Conservation (phyloP, 1,284 basidiomycete species). For the Marasmius fiardii region DNA sequence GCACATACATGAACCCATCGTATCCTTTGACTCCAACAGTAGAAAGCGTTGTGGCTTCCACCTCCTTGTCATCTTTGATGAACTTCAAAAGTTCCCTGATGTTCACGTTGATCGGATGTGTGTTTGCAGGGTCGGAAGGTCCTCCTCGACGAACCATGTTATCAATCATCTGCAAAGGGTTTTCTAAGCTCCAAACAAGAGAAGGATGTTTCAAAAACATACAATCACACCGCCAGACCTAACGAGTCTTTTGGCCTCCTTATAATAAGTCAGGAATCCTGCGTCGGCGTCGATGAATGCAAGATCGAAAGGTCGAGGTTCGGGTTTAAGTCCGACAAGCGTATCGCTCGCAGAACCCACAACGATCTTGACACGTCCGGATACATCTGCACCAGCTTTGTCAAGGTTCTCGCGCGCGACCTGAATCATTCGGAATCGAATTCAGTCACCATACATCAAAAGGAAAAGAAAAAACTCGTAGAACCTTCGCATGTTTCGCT, state of each 20-base stretch:
- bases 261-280: slow-evolving; percentile 46
- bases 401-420: slow-evolving; percentile 50
- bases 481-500: slow-evolving; percentile 48
- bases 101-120: slow-evolving; percentile 38
- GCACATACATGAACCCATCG: slow-evolving; percentile 57
- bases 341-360: slow-evolving; percentile 48
- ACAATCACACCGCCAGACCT: slow-evolving; percentile 56
- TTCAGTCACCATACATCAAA: too few species aligned
- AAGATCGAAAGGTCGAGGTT: slow-evolving; percentile 48
- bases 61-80: slow-evolving; percentile 49
- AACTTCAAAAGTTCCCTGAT: slow-evolving; percentile 43
- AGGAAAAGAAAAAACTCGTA: too few species aligned
- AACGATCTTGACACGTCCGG: slow-evolving; percentile 36
- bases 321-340: slow-evolving; percentile 37
- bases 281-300: slow-evolving; percentile 67
- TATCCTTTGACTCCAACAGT: slow-evolving; percentile 62
- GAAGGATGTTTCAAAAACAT: slow-evolving; percentile 14
- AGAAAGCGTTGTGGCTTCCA: slow-evolving; percentile 57
- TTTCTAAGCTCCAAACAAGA: neutral
- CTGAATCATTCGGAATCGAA: too few species aligned
- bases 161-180: slow-evolving; percentile 46
- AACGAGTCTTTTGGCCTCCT: slow-evolving; percentile 52
- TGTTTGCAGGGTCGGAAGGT: slow-evolving; percentile 40
- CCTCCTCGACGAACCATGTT: slow-evolving; percentile 54
- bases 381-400: slow-evolving; percentile 33